Conservation (phyloP, 352 stramenopile species). For the Thalassiosira oceanica region DNA sequence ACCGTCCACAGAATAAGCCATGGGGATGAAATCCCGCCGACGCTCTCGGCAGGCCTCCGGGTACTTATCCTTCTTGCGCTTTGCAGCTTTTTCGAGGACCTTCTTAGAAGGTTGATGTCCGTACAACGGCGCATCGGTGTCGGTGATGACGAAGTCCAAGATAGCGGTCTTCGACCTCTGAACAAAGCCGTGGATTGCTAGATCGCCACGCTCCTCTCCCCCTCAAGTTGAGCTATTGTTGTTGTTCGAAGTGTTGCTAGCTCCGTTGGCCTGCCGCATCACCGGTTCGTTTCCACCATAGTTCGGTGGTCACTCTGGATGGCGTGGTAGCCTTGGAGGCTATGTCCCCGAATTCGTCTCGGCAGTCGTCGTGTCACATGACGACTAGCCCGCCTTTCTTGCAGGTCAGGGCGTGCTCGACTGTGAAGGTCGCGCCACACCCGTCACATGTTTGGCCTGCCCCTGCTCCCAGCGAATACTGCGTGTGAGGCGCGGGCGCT, state of each 20-base stretch:
- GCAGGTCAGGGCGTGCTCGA: conserved; percentile 42
- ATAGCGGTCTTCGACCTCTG: conserved; percentile 7
- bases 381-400: conserved; percentile 32
- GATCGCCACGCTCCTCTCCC: conserved; percentile 1
- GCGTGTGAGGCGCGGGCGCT: too few species aligned
- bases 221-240: background rate
- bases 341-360: conserved; percentile 20
- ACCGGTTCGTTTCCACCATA: conserved; percentile 8
- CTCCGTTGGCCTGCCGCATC: too few species aligned
- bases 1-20: too few species aligned
- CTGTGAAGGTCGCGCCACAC: conserved; percentile 23
- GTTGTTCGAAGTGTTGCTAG: background rate
- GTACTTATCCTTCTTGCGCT: too few species aligned
- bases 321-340: background rate
- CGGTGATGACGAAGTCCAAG: conserved; percentile 33
- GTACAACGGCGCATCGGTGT: conserved; percentile 28
- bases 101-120: too few species aligned
- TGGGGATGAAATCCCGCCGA: too few species aligned
- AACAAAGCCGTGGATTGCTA: conserved; percentile 19
- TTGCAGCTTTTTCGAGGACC: too few species aligned
- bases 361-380: conserved; percentile 35
- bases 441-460: too few species aligned
- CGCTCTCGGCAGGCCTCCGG: too few species aligned
- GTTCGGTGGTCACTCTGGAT: conserved; percentile 10
- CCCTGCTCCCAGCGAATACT: too few species aligned